phyloP scores from a whole-genome alignment of 164 flowering plant genomes.

The Buxus sempervirens region DNA sequence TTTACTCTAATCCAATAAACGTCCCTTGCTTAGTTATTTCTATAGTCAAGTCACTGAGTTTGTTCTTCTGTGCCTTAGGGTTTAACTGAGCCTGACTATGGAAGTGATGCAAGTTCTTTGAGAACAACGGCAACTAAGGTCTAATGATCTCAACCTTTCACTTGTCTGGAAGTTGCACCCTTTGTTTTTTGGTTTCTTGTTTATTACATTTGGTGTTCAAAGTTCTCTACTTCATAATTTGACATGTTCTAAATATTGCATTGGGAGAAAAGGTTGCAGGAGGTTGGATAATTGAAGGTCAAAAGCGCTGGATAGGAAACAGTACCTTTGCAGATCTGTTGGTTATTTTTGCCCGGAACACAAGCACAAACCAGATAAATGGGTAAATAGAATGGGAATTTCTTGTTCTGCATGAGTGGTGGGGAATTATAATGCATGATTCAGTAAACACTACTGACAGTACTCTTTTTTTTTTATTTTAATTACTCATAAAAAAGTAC shows the following conservation, averaged over 20 bases:
- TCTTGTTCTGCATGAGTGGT: not conserved
- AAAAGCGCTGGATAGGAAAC: slow-evolving; percentile 98
- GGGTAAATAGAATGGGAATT: slow-evolving; percentile 41
- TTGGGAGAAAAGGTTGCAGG: slow-evolving; percentile 64
- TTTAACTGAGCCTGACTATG: slow-evolving; percentile 90
- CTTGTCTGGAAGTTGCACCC: not conserved
- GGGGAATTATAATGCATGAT: not conserved
- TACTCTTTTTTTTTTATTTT: too few species aligned
- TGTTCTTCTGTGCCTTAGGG: slow-evolving; percentile 35
- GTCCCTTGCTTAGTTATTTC: not conserved
- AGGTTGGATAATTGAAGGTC: slow-evolving; percentile 94
- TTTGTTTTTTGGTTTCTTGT: not conserved
- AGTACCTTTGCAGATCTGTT: slow-evolving; percentile 94
- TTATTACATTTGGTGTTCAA: not conserved
- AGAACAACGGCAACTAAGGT: slow-evolving; percentile 90
- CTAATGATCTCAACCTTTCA: not conserved
- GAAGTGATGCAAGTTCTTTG: slow-evolving; percentile 94
- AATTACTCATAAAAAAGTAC: too few species aligned
- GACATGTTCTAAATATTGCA: not conserved
- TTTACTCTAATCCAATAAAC: not conserved
- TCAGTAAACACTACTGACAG: not conserved
- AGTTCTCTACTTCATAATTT: not conserved
- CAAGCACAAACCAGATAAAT: slow-evolving; percentile 77
- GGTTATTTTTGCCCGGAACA: slow-evolving; percentile 85
- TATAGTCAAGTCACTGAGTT: not conserved